These are phyloP conservation scores for Lasiodiplodia sp. DNA, from an alignment of 2,329 filamentous ascomycete genomes.

Conservation along the genomic window DNA sequence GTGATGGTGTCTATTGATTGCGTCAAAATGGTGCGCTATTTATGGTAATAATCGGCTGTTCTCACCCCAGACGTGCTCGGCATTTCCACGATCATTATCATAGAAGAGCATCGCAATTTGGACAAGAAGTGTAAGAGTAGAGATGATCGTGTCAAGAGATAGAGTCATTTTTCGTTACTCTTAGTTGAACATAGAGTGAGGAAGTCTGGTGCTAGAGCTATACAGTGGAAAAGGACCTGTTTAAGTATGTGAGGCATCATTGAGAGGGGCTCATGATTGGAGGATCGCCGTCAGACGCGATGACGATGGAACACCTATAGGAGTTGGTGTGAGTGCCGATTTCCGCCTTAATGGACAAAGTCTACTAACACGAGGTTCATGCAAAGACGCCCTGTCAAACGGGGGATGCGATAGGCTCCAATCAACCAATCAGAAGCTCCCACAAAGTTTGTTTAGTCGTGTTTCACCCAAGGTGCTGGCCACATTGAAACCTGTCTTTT, in stretches of 20 bases:
- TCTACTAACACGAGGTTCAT: too few relatives aligned
- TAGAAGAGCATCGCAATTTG: background rate
- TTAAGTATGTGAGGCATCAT: background rate
- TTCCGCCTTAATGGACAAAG: too few relatives aligned
- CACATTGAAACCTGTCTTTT: too few relatives aligned
- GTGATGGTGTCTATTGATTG: background rate
- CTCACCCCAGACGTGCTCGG: background rate
- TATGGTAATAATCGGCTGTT: background rate
- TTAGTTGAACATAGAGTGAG: background rate
- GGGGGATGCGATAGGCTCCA: too few relatives aligned
- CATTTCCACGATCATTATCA: background rate
- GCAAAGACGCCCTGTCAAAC: too few relatives aligned
- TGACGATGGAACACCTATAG: too few relatives aligned
- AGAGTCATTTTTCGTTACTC: background rate
- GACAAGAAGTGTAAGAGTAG: background rate
- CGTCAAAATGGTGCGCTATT: background rate
- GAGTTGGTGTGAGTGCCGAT: too few relatives aligned
- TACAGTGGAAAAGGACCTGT: background rate
- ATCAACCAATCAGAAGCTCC: too few relatives aligned
- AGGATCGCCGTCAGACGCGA: too few relatives aligned
- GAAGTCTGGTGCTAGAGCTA: background rate
- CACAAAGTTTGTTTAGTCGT: too few relatives aligned
- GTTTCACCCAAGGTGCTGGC: too few relatives aligned
- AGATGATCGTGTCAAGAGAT: background rate
- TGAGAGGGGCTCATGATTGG: too few relatives aligned